A percentile compares a stretch with the other conserved stretches of the same genome.
phyloP scores from a whole-genome alignment of 2,329 filamentous ascomycete species.

The Fonsecaea nubica region DNA sequence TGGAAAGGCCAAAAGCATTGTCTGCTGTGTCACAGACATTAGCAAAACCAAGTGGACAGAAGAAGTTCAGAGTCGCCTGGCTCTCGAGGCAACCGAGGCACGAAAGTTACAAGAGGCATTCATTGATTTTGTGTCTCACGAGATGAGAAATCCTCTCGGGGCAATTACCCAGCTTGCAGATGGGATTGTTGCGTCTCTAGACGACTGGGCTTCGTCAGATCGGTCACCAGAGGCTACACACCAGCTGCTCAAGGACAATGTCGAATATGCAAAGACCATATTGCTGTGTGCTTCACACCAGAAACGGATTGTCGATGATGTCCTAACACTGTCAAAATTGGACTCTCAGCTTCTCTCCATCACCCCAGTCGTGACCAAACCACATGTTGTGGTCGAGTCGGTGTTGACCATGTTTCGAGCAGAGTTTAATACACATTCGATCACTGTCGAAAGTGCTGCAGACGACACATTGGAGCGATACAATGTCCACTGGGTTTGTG shows the following conservation, averaged over 20 bases:
- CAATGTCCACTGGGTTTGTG: slow-evolving; percentile 53
- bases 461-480: slow-evolving; percentile 16
- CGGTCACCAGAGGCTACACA: slow-evolving; percentile 11
- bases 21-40: slow-evolving; percentile 51
- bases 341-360: slow-evolving; percentile 76
- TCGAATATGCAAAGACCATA: slow-evolving; percentile 78
- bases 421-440: slow-evolving; percentile 57
- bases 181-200: slow-evolving; percentile 56
- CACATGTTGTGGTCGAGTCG: slow-evolving; percentile 68
- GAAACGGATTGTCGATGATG: slow-evolving; percentile 76
- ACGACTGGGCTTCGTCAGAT: slow-evolving; percentile 40
- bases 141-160: slow-evolving; percentile 64
- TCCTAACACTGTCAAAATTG: slow-evolving; percentile 75
- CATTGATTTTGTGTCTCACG: slow-evolving; percentile 71
- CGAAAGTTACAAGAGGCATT: slow-evolving; percentile 70
- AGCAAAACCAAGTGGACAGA: slow-evolving; percentile 39
- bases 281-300: slow-evolving; percentile 78
- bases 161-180: slow-evolving; percentile 66
- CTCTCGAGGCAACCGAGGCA: slow-evolving; percentile 33
- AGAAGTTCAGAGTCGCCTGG: slow-evolving; percentile 51
- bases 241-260: slow-evolving; percentile 63
- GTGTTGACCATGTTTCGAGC: slow-evolving; percentile 79
- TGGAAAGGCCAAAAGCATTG: slow-evolving; percentile 42
- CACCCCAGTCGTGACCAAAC: slow-evolving; percentile 71
- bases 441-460: slow-evolving; percentile 23